A percentile compares a stretch with the other conserved stretches of the same genome.
These are phyloP conservation scores for Lentinula raphanica DNA, from an alignment of 768 basidiomycete genomes.

Conservation along the genomic window DNA sequence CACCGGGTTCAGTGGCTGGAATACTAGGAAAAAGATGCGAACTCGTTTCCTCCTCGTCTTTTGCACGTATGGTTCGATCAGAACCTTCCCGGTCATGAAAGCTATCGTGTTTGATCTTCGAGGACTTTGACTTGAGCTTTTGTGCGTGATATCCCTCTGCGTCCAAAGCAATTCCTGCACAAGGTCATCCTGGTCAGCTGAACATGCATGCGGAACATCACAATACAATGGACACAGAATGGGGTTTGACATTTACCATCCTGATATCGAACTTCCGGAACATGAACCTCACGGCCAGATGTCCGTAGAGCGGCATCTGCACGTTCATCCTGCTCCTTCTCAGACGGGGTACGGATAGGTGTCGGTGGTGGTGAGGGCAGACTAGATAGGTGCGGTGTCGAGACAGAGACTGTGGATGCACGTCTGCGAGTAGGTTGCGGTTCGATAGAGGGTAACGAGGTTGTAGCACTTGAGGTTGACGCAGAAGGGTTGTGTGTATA, in stretches of 20 bases:
- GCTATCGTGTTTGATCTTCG: neutral
- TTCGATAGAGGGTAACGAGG: constrained; percentile 3
- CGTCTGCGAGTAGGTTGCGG: constrained; percentile 21
- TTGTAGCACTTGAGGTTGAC: neutral
- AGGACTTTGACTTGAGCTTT: neutral
- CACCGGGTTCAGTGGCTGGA: neutral
- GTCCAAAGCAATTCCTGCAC: constrained; percentile 72
- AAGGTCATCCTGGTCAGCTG: neutral
- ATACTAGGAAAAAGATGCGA: neutral
- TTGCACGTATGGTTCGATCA: constrained; percentile 33
- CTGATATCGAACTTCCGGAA: constrained; percentile 59
- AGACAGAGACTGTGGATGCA: constrained; percentile 20
- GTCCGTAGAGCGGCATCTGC: constrained; percentile 50
- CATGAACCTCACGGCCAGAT: constrained; percentile 36
- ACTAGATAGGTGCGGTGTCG: constrained; percentile 12
- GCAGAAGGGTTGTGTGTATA: neutral
- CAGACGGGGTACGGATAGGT: constrained; percentile 17
- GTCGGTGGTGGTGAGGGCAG: constrained; percentile 27
- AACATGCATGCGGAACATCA: neutral
- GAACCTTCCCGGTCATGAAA: constrained; percentile 31
- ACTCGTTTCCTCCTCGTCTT: constrained; percentile 5
- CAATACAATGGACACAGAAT: neutral
- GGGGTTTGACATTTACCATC: constrained; percentile 33
- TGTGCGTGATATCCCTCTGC: constrained; percentile 72
- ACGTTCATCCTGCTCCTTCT: constrained; percentile 31